These are phyloP conservation scores for Lantana camara DNA, from an alignment of 257 asterid genomes.

Conservation along the genomic window DNA sequence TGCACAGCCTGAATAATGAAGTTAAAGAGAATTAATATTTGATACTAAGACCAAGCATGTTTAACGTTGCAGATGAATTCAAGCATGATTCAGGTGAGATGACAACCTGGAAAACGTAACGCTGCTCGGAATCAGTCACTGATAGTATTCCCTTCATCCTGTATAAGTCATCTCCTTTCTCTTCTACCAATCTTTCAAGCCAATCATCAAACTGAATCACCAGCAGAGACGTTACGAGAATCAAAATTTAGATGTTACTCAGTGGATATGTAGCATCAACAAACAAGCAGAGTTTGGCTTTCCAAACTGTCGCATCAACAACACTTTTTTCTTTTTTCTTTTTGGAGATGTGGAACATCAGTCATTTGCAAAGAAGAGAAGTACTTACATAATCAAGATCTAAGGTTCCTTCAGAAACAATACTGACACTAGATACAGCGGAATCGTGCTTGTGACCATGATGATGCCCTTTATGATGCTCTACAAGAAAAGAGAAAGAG, in stretches of 20 bases:
- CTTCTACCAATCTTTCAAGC: slow-evolving; percentile 88
- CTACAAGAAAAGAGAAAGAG: slow-evolving; percentile 32
- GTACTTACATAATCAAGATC: slow-evolving; percentile 85
- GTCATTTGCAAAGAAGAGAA: slow-evolving; percentile 15
- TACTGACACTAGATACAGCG: slow-evolving; percentile 88
- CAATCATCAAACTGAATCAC: slow-evolving; percentile 83
- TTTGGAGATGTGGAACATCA: slow-evolving; percentile 1
- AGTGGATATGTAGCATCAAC: not conserved
- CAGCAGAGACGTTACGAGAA: slow-evolving; percentile 19
- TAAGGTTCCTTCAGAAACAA: slow-evolving; percentile 86
- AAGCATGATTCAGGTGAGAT: not conserved
- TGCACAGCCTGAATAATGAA: slow-evolving; percentile 80
- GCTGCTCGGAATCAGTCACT: slow-evolving; percentile 72
- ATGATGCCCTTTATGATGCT: slow-evolving; percentile 69
- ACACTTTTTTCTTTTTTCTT: too few species aligned
- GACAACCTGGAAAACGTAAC: slow-evolving; percentile 84
- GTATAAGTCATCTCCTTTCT: slow-evolving; percentile 88
- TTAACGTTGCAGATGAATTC: not conserved
- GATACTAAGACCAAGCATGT: not conserved
- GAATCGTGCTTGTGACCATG: slow-evolving; percentile 83
- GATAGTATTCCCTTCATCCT: slow-evolving; percentile 93
- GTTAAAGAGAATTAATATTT: not conserved
- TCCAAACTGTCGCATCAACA: not conserved
- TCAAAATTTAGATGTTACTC: not conserved
- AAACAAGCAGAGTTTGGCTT: not conserved